Evolutionary conservation across 208 protist genomes (phyloP), one percentile per base, ranked within the genome.

Genomic region (Crithidia sp.): DNA sequence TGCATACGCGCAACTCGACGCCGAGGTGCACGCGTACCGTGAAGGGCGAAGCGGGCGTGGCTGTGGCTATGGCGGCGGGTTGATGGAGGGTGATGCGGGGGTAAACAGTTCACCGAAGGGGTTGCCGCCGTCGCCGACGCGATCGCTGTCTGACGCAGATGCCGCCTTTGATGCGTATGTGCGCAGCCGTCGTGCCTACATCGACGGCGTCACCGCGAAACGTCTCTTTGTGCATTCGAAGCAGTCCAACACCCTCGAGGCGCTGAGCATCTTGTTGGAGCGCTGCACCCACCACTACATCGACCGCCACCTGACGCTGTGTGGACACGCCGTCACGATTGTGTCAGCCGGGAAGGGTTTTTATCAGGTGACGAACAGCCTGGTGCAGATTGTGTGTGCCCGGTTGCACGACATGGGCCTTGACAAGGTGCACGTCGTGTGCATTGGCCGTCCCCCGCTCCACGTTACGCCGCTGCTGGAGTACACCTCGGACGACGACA

Each of bases 341-440:
- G 81, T 97, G 16, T 88, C 89, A 19, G 90, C 90, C 39, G 92
- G 92, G 59, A 94, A 95, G 54, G 90, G 87, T 10, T 63, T 95
- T 36, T 95, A 94, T 74, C 82, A 84, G 17, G 83, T 83, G 10
- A 82, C 78, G 14, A 94, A 92, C 79, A 85, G 81, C 54, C 65
- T 93, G 10, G 76, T 87, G 56, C 89, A 96, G 73, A 71, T 88
- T 45, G 86, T 79, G 44, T 90, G 84, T 50, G 84, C 82, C 12
- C 84, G 84, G 36, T 67, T 96, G 53, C 85, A 93, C 55, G 88
- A 91, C 62, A 74, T 93, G 59, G 92, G 92, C 0, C 68, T 95
- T 55, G 80, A 89, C 54, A 76, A 79, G 54, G 82, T 94, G 10
- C 81, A 91, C 58, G 72, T 96, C 19, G 82, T 95, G 10, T 95